Percentiles rank a stretch among this genome's conserved stretches.
These are phyloP conservation scores for Suhomyces yuchorum DNA, from an alignment of 1,139 yeast species.

Conservation along the genomic window DNA sequence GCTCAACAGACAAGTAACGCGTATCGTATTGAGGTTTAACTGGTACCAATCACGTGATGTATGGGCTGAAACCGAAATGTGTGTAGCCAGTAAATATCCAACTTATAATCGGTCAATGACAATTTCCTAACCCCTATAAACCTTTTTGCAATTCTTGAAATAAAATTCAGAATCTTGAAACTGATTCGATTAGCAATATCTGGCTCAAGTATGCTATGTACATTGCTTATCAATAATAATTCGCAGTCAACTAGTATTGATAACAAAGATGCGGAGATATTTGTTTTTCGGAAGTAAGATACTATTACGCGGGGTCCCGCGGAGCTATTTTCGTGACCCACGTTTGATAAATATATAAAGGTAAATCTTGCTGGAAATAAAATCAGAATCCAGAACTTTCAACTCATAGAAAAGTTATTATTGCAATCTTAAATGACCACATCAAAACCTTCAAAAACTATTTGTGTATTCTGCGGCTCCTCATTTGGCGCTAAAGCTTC, in stretches of 20 bases:
- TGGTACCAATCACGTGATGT: background rate
- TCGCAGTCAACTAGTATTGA: background rate
- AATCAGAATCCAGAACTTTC: background rate
- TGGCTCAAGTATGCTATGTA: background rate
- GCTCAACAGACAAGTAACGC: background rate
- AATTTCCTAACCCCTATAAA: no score
- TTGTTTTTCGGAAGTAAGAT: background rate
- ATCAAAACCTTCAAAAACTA: conserved; percentile 40
- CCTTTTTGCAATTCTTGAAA: no score
- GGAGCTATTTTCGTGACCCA: conserved; percentile 3
- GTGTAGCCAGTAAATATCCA: no score
- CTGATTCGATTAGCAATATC: no score
- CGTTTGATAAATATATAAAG: background rate
- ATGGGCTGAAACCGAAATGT: background rate
- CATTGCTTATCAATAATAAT: background rate
- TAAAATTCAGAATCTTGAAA: no score
- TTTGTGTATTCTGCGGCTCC: conserved; percentile 89
- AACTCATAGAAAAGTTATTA: background rate
- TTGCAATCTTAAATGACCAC: conserved; percentile 14
- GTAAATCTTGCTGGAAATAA: background rate
- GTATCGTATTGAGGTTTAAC: background rate
- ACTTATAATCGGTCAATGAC: no score
- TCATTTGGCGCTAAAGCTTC: conserved; percentile 62
- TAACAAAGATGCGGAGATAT: conserved; percentile 1
- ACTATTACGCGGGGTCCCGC: conserved; percentile 5